Conservation (phyloP, 148 eudicot species). For the Rhododendron griersonianum region DNA sequence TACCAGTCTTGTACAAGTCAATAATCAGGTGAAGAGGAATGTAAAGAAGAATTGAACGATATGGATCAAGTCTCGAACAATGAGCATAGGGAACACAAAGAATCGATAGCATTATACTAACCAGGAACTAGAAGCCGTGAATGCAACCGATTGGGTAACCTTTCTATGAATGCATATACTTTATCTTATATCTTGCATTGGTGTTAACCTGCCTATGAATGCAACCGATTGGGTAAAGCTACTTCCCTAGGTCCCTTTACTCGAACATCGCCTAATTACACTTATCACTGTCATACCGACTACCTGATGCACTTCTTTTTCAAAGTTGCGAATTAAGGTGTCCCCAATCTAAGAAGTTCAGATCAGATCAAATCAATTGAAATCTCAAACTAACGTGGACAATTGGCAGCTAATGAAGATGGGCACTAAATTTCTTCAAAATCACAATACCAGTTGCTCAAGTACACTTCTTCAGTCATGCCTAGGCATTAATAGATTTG, state of each 20-base stretch:
- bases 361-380: not conserved
- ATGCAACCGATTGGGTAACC: not conserved
- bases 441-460: not conserved
- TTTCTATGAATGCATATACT: too few species aligned
- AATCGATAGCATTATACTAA: not conserved
- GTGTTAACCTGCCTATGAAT: not conserved
- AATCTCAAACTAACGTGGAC: not conserved
- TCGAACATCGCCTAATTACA: not conserved
- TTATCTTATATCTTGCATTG: not conserved
- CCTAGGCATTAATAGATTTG: not conserved
- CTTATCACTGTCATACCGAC: not conserved
- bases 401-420: not conserved
- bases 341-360: not conserved
- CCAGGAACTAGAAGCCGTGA: not conserved
- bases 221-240: not conserved
- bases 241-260: not conserved
- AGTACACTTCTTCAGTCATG: not conserved
- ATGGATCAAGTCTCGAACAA: not conserved
- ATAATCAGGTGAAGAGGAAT: constrained; percentile 1
- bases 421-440: not conserved
- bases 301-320: not conserved
- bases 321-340: not conserved
- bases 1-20: not conserved
- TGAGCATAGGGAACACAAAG: not conserved
- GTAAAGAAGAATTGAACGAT: not conserved